Base-by-base conservation (phyloP, 2,329 filamentous ascomycete species). In the Phialocephala subalpina region DNA sequence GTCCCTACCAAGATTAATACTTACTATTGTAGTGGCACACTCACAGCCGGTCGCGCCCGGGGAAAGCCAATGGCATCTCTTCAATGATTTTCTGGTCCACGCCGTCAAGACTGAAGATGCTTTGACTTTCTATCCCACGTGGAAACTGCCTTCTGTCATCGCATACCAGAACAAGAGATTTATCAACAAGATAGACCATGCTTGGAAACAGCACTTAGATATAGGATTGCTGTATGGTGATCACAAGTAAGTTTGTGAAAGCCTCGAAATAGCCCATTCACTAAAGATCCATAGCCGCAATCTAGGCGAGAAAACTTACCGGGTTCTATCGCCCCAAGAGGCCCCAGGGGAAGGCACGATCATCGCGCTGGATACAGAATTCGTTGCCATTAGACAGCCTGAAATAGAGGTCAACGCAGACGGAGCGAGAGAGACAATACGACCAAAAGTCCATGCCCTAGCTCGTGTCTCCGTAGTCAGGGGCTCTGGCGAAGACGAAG, bases 401-500 rank as follows among this genome's bases (percentile, higher is more conserved):
- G 95, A 98, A 77, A 97, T 97, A 61, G 93, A 97, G 75, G 93
- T 99, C 81, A 97, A 97, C 77, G 94, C 95, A 2, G 94, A 97
- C 70, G 96, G 96, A 25, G 92, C 93, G 47, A 90, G 94, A 58
- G 94, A 97, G 75, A 97, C 94, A 16, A 96, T 98, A 47, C 88
- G 95, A 1, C 96, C 96, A 0, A 94, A 92, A 68, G 93, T 94
- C 35, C 93, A 96, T 71, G 95, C 94, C 0, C 86, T 99, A 14
- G 96, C 95, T n/a, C 89, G 96, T 67, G 93, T 97, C 1, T 98
- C 94, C 0, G 93, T 97, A 1, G 86, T 98, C 14, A 88, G 97
- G 27, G 94, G 94, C 9, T 81, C 87, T 60, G 95, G 94, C 22
- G 85, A 90, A 69, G 82, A 91, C 45, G 93, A 97, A 77, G 94